Base-by-base conservation (phyloP, 768 basidiomycete genomes). In the Sarcodon aspratus region DNA sequence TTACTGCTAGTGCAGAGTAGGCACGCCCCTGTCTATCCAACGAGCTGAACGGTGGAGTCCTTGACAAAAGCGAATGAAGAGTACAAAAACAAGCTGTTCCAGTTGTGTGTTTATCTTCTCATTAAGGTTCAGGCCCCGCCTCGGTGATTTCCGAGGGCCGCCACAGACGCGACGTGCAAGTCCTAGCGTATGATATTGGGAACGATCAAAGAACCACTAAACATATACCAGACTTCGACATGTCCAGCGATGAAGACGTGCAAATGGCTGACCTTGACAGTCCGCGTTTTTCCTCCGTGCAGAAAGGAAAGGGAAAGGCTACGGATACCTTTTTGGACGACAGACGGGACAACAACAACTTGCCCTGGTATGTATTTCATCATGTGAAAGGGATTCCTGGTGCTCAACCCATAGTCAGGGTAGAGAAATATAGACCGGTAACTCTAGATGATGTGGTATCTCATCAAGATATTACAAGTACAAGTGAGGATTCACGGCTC, bases 391-490 rank as follows among this genome's bases (percentile, higher is more conserved):
- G 45, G 47, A 36, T 44, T 54, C 32, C 44, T 50, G 36, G 48
- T 9, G 42, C 47, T 31, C 33, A 17, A 49, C 17, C 44, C 36
- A 12, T 40, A 15, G 48, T 46, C 54, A 95, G 95, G 95, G 96
- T 98, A 35, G 95, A 99, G 66, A 97, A 98, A 66, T 98, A 97
- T 67, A 70, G 96, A 48, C 96, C 96, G 10, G 85, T 83, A 8
- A 84, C 85, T 3, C 67, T 99, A 49, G 82, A 85, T 57, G 96
- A 98, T 57, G 91, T 99, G 17, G 96, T 99, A 7, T 95, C 95
- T 0, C 96, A 99, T 61, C 83, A 87, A 55, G 92, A 96, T 61
- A 98, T 98, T 55, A 97, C 85, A 1, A 78, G 71, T 43, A 99
- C 96, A 7, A 97, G 96, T 98, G 52, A 58, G 85, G 68, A 7